Evolutionary conservation across 106 monocot genomes (phyloP).

Genomic region (Acorus calamus): DNA sequence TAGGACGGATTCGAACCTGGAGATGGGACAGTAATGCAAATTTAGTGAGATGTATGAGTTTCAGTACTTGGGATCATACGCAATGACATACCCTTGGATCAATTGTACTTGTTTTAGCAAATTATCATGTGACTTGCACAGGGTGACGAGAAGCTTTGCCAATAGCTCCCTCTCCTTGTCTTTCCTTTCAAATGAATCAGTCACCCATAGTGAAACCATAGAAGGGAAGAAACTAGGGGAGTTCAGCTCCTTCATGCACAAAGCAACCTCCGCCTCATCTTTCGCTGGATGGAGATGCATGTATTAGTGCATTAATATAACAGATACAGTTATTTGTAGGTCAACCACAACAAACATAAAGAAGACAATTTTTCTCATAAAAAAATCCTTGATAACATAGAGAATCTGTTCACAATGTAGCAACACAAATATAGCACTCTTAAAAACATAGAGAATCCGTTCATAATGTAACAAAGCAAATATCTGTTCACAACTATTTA

Average conservation of each 20-base stretch:
- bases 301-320: too few relatives aligned
- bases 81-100: conserved; percentile 45
- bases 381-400: too few relatives aligned
- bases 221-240: conserved; percentile 59
- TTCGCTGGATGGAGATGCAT: conserved; percentile 33
- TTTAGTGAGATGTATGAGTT: too few relatives aligned
- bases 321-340: background rate
- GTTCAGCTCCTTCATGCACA: conserved; percentile 73
- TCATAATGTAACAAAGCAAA: too few relatives aligned
- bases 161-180: conserved; percentile 63
- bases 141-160: conserved; percentile 58
- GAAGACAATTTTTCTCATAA: too few relatives aligned
- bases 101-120: conserved; percentile 57
- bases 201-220: conserved; percentile 73
- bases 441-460: too few relatives aligned
- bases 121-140: conserved; percentile 40
- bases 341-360: background rate
- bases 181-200: conserved; percentile 87
- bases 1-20: too few relatives aligned
- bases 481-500: too few relatives aligned
- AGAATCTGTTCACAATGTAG: too few relatives aligned
- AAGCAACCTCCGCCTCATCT: conserved; percentile 64
- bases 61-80: too few relatives aligned
- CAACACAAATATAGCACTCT: too few relatives aligned
- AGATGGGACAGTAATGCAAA: background rate